Base-by-base conservation (phyloP, 768 basidiomycete species). In the Gloeopeniophorella convolvens region DNA sequence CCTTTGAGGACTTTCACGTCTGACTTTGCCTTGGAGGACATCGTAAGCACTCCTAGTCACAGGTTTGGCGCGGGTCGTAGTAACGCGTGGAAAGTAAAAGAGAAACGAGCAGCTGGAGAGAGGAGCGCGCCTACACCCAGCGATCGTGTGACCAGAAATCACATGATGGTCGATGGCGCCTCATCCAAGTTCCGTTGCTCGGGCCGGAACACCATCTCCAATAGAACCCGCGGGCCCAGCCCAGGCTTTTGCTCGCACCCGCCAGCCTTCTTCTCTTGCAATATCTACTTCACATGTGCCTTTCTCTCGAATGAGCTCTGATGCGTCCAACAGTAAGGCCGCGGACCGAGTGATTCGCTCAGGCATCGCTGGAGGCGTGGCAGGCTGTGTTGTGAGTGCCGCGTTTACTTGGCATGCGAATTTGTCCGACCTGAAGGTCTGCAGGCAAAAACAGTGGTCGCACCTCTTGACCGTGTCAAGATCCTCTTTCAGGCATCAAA, bases 401-500 rank as follows among this genome's bases (percentile, higher is more conserved):
- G 5, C n/a, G 60, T 20, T 48, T 42, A 21, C 54, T 48, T 28
- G 55, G 37, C 20, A 21, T 21, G 4, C 11, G 11, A 13, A 18
- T 33, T 40, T 32, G 23, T 3, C 35, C 18, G 7, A 60, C 32
- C 52, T 58, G 37, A 56, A 43, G 27, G 40, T 32, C 11, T 21
- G 33, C 57, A 95, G 94, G 92, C 93, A 42, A 95, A 95, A 70
- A 91, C 92, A 11, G 85, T 84, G 27, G 89, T 96, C 36, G 96
- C 96, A 16, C 96, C 96, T 3, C 77, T 99, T 42, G 96, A 99
- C 66, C 77, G 96, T 64, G 94, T 99, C 59, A 99, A 99, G 72
- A 99, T 99, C 60, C 82, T 99, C 42, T 96, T 98, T 64, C 95
- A 99, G 66, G 91, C 96, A 0, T 90, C 90, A 6, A 96, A 95